Base-by-base conservation (phyloP, 2,329 filamentous ascomycete genomes). In the Xylaria sp. region DNA sequence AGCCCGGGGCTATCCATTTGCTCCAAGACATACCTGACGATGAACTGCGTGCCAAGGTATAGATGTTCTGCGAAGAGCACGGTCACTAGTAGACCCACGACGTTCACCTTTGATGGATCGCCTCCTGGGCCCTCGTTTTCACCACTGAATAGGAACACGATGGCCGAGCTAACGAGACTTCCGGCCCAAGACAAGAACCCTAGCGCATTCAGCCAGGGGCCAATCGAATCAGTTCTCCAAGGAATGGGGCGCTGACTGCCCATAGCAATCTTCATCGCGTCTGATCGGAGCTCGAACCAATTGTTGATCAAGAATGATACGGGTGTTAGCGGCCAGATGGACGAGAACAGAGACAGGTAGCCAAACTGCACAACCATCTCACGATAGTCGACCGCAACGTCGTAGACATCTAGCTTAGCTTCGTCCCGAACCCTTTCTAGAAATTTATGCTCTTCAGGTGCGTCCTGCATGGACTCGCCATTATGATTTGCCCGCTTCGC, bases 121-220 rank as follows among this genome's bases (percentile, higher is more conserved):
- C 92, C 92, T 62, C 87, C 85, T 0, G 88, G 87, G 0, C 90
- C 91, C 48, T 90, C 81, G 1, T 86, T 85, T 64, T 90, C 85
- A 60, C 90, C 89, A 72, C 88, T 91, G 83, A 98, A 98, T 75
- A 99, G 89, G 79, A 94, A 97, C 0, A 97, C 92, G 56, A 98
- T 88, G 0, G 94, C 93, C 0, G 94, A 90, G 64, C 92, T 94
- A 4, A 94, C 97, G 67, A 98, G 84, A 72, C 92, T 96, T 48
- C 96, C 96, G 27, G 98, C 84, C 96, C 96, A 98, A 3, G 93
- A 92, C n/a, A 98, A 84, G 78, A 98, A 97, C 17, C 90, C 91
- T 2, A 99, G 85, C 0, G 92, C 90, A 72, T 94, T 88, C 12
- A 98, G 84, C 92, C 94, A 98, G 0, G 96, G 94, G 0, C 96